These are phyloP conservation scores for Lathyrus tuberosus DNA, from an alignment of 306 rosid genomes.

Conservation along the genomic window DNA sequence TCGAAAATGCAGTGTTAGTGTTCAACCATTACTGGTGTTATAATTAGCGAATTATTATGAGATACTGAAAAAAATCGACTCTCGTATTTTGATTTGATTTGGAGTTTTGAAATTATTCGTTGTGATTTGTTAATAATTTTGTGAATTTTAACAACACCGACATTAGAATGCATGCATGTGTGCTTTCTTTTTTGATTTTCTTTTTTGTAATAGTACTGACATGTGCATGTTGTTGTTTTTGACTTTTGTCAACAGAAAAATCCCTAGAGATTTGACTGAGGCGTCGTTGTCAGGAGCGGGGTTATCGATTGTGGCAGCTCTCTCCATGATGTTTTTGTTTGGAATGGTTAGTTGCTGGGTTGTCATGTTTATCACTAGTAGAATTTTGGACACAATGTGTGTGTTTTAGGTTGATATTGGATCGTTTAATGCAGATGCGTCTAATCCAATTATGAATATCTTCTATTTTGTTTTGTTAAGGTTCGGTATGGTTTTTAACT, in stretches of 20 bases:
- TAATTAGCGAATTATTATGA: background rate
- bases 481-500: slow-evolving; percentile 24
- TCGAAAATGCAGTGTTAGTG: slow-evolving; percentile 29
- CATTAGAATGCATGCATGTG: slow-evolving; percentile 23
- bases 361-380: slow-evolving; percentile 21
- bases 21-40: background rate
- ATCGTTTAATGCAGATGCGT: background rate
- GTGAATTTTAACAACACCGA: slow-evolving; percentile 4
- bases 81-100: slow-evolving; percentile 23
- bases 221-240: slow-evolving; percentile 20
- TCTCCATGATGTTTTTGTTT: slow-evolving; percentile 82
- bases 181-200: background rate
- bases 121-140: background rate
- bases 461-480: slow-evolving; percentile 28
- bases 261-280: slow-evolving; percentile 97
- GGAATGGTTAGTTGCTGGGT: slow-evolving; percentile 75
- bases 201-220: slow-evolving; percentile 1
- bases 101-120: background rate
- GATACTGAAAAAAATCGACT: background rate
- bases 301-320: slow-evolving; percentile 84
- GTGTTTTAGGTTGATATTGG: slow-evolving; percentile 16
- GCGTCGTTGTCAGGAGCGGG: slow-evolving; percentile 96
- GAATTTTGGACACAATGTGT: slow-evolving; percentile 2
- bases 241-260: slow-evolving; percentile 67
- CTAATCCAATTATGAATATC: background rate